Evolutionary conservation across 1,284 basidiomycete genomes (phyloP), one percentile per base, ranked within the genome.

Genomic region (Quambalaria eucalypti): DNA sequence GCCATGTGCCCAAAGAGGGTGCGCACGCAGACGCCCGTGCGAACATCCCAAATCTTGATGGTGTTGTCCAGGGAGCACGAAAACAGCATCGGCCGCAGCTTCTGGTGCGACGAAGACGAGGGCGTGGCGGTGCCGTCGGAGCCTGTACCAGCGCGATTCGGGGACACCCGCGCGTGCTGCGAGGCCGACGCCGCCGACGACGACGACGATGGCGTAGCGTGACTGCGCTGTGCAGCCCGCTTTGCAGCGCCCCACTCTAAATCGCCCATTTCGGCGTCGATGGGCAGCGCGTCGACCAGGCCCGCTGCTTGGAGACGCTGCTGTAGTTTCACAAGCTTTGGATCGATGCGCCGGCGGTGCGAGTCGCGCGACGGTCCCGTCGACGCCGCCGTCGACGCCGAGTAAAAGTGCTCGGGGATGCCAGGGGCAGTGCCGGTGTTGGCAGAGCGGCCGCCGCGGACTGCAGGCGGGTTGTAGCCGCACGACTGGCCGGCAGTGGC

Each of bases 31-130:
- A 86, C 84, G 26, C 87, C 90, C 1, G 84, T 84, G 64, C 93
- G 88, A 40, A 97, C 84, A 71, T 97, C 91, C 95, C 95, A 99
- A 16, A 93, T 73, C 76, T 90, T 91, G 78, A 98, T 86, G 14
- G 91, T 97, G 74, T 97, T 97, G 76, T 98, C 93, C 60, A 97
- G 80, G 66, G 87, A 87, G 5, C 91, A 92, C 0, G 89, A 90
- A 56, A 95, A 84, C 53, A 98, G 81, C 14, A 93, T 79, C 2
- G 89, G 68, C 0, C 71, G 64, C 28, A 46, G 42, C 4, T 26
- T 21, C 21, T 46, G 42, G 21, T 46, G 42, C 12, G 39, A 16
- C 8, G 12, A 7, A 8, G 39, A 42, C 21, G 42, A 4, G n/a
- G 42, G 5, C 21, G 42, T 12, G 25, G 7, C n/a, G 25, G 21